Conservation (phyloP, 2,329 filamentous ascomycete genomes). For the Neurospora sp. region DNA sequence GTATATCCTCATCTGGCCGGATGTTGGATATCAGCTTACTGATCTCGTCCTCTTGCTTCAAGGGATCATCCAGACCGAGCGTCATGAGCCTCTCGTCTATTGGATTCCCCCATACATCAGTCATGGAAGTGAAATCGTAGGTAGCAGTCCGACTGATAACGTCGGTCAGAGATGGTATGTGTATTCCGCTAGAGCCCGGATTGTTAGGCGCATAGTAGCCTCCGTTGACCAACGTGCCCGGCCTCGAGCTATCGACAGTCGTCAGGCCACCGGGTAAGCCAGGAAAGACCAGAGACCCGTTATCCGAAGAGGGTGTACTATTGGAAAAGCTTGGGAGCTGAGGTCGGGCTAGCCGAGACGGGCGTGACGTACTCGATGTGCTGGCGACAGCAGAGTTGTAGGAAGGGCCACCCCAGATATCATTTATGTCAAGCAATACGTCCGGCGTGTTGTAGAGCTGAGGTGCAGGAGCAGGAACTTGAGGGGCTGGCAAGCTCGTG, state of each 20-base stretch:
- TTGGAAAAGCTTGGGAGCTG: background rate
- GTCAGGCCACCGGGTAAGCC: background rate
- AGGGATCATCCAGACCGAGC: slow-evolving; percentile 25
- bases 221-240: slow-evolving; percentile 13
- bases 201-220: slow-evolving; percentile 16
- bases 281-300: background rate
- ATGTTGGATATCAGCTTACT: slow-evolving; percentile 63
- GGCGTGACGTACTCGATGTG: background rate
- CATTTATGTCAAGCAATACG: background rate
- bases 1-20: slow-evolving; percentile 57
- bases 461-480: background rate
- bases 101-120: slow-evolving; percentile 27
- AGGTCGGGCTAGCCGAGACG: background rate
- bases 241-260: background rate
- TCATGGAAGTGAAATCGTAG: slow-evolving; percentile 26
- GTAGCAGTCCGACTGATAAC: slow-evolving; percentile 4
- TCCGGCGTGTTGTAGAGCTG: background rate
- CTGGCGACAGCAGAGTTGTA: background rate
- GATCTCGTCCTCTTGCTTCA: slow-evolving; percentile 50
- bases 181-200: background rate
- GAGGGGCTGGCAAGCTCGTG: background rate
- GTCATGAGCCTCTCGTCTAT: slow-evolving; percentile 17
- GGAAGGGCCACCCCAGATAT: background rate
- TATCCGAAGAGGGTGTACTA: background rate
- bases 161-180: background rate